Evolutionary conservation across 2,329 filamentous ascomycete genomes (phyloP).

Genomic region (Aspergillus aculeatinus): DNA sequence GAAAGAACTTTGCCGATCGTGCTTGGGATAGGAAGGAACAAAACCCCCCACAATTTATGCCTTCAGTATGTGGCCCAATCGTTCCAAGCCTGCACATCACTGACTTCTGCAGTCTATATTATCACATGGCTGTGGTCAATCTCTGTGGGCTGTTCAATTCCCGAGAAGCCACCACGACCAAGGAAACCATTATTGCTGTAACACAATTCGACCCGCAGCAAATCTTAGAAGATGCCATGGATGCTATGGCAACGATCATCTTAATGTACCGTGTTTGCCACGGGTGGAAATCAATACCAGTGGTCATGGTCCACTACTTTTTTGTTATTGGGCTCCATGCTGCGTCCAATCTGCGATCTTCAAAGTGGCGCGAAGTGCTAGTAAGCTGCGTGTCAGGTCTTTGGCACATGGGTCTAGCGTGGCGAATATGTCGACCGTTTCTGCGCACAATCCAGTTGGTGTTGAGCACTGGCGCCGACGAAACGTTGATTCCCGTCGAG

Average conservation of each 20-base stretch:
- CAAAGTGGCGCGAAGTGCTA: slow-evolving; percentile 6
- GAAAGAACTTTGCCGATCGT: background rate
- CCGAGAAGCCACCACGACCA: background rate
- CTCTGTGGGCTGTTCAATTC: background rate
- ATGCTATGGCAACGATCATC: background rate
- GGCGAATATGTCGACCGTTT: slow-evolving; percentile 1
- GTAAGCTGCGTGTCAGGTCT: slow-evolving; percentile 6
- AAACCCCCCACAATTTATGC: slow-evolving; percentile 2
- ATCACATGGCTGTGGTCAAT: slow-evolving; percentile 3
- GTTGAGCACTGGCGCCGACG: background rate
- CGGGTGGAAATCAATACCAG: background rate
- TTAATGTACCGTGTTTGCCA: slow-evolving; percentile 3
- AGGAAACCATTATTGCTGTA: background rate
- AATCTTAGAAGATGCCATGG: background rate
- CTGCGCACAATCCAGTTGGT: slow-evolving; percentile 3
- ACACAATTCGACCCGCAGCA: background rate
- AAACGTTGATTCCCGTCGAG: background rate
- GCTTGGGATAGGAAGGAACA: background rate
- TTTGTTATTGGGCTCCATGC: background rate
- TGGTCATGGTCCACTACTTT: slow-evolving; percentile 6
- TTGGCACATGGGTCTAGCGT: slow-evolving; percentile 4
- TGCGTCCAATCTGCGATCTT: slow-evolving; percentile 2
- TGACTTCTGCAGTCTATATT: slow-evolving; percentile 1
- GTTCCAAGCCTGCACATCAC: background rate
- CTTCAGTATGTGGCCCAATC: background rate